phyloP scores from a whole-genome alignment of 768 basidiomycete genomes.

The Mycena metata region DNA sequence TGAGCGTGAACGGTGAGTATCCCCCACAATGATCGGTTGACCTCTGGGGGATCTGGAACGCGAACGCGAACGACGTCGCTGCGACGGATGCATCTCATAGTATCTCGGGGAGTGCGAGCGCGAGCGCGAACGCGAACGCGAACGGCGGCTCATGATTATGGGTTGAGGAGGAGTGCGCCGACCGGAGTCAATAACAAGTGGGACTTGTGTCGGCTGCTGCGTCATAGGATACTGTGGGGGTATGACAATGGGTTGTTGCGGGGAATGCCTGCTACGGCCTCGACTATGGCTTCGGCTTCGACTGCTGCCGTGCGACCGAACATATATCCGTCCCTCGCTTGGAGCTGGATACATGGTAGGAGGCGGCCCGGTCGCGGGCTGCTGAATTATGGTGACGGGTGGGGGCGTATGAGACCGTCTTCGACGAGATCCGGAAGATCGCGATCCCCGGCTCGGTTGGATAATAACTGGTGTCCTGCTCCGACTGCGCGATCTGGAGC shows the following conservation, averaged over 20 bases:
- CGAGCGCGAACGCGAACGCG: conserved; percentile 29
- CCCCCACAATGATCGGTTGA: background rate
- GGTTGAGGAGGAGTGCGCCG: conserved; percentile 14
- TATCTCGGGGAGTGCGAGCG: conserved; percentile 17
- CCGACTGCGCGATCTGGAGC: conserved; percentile 12
- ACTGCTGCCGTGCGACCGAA: conserved; percentile 17
- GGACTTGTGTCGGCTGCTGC: background rate
- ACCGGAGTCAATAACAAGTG: conserved; percentile 25
- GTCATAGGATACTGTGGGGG: background rate
- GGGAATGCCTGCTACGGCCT: conserved; percentile 5
- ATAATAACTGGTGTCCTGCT: conserved; percentile 16
- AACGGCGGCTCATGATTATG: conserved; percentile 6
- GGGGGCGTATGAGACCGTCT: conserved; percentile 21
- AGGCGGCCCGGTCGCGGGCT: background rate
- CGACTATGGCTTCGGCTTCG: conserved; percentile 21
- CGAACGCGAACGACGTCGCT: conserved; percentile 21
- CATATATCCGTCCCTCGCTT: conserved; percentile 2
- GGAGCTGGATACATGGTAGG: conserved; percentile 13
- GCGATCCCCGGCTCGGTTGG: conserved; percentile 25
- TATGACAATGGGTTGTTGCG: conserved; percentile 24
- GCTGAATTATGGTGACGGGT: conserved; percentile 16
- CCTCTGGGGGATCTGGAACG: conserved; percentile 25
- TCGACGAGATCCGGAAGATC: conserved; percentile 27
- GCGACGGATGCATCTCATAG: conserved; percentile 9
- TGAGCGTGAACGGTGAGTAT: background rate